Conservation (phyloP, 345 rosid genomes). For the Brassica nigra region DNA sequence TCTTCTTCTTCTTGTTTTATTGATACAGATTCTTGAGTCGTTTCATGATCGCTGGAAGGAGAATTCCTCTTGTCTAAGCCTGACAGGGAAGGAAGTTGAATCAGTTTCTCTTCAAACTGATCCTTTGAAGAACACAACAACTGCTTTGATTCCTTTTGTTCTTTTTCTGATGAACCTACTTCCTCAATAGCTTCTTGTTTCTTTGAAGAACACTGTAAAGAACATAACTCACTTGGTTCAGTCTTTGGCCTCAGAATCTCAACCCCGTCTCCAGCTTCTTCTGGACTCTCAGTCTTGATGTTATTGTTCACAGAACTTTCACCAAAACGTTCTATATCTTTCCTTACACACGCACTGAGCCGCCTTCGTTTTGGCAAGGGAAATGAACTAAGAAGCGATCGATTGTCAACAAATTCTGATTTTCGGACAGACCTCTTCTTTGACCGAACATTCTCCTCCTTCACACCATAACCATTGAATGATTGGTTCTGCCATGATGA, state of each 20-base stretch:
- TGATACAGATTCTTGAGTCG: slow-evolving; percentile 1
- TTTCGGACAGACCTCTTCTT: slow-evolving; percentile 55
- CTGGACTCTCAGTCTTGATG: slow-evolving; percentile 24
- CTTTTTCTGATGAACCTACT: slow-evolving; percentile 27
- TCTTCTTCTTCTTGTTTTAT: not conserved
- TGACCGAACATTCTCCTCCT: slow-evolving; percentile 37
- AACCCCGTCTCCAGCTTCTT: slow-evolving; percentile 29
- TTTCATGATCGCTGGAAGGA: slow-evolving; percentile 3
- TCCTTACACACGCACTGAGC: slow-evolving; percentile 52
- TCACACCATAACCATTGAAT: slow-evolving; percentile 16
- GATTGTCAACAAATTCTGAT: slow-evolving; percentile 36
- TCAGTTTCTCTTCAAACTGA: slow-evolving; percentile 10
- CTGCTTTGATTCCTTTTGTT: slow-evolving; percentile 19
- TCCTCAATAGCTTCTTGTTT: too few species aligned
- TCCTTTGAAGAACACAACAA: slow-evolving; percentile 18
- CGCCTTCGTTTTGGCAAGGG: slow-evolving; percentile 49
- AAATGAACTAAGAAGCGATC: slow-evolving; percentile 37
- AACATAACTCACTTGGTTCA: slow-evolving; percentile 17
- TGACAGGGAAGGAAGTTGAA: slow-evolving; percentile 10
- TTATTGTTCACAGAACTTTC: slow-evolving; percentile 12
- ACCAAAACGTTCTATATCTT: slow-evolving; percentile 42
- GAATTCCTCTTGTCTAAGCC: not conserved
- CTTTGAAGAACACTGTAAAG: not conserved
- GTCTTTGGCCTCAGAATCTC: slow-evolving; percentile 28
- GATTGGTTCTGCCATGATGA: too few species aligned